phyloP scores from a whole-genome alignment of 805 yeast genomes.

The Yamadazyma sp. region DNA sequence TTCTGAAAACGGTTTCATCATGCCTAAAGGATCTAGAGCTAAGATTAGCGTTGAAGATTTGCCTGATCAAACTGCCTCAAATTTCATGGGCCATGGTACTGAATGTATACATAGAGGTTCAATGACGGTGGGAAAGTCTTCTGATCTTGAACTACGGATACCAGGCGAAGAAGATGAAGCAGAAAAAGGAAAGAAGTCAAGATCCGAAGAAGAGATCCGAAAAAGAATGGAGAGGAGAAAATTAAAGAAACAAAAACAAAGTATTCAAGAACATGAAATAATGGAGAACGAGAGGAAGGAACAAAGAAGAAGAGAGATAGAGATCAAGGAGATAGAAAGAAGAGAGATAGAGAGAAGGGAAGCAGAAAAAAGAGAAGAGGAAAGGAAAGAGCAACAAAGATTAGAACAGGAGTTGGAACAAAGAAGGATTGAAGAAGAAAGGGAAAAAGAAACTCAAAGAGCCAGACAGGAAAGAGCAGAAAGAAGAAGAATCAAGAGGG shows the following conservation, averaged over 20 bases:
- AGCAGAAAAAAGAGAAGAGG: constrained; percentile 1
- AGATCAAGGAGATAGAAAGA: constrained; percentile 2
- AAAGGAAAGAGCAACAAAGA: neutral
- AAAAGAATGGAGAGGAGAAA: neutral
- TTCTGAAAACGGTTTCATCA: too few species aligned
- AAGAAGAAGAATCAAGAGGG: constrained; percentile 2
- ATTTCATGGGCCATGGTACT: too few species aligned
- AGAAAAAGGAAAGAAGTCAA: neutral
- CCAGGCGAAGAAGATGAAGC: constrained; percentile 1
- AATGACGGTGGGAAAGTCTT: too few species aligned
- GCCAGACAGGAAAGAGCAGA: constrained; percentile 4
- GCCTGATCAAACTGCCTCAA: too few species aligned
- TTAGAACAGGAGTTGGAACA: constrained; percentile 7
- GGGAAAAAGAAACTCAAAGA: constrained; percentile 14
- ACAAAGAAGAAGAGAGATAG: constrained; percentile 5
- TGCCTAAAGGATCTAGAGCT: too few species aligned
- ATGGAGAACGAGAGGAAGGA: constrained; percentile 1
- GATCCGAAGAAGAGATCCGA: constrained; percentile 1
- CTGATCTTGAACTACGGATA: neutral
- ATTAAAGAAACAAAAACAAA: constrained; percentile 2
- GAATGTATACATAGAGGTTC: too few species aligned
- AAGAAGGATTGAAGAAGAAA: constrained; percentile 5
- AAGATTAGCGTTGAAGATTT: too few species aligned
- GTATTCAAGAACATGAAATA: constrained; percentile 1
- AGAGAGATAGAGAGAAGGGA: constrained; percentile 3